Evolutionary conservation across 495 filamentous ascomycete genomes (phyloP).

Genomic region (Talaromyces proteolyticus): DNA sequence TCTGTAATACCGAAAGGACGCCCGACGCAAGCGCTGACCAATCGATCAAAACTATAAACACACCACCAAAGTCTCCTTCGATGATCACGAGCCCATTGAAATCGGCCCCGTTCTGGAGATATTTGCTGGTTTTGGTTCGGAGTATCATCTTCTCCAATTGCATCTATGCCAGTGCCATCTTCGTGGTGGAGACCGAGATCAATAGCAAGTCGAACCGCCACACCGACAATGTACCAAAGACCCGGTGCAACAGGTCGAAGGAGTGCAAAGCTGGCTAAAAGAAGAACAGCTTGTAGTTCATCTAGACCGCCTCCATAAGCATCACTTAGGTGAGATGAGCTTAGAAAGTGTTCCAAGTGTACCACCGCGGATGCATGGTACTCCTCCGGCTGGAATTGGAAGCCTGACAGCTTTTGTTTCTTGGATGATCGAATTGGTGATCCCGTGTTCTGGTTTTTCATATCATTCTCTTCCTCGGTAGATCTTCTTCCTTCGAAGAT

Average conservation of each 20-base stretch:
- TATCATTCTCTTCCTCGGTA: slow-evolving; percentile 30
- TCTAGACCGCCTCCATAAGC: slow-evolving; percentile 77
- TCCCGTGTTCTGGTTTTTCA: slow-evolving; percentile 21
- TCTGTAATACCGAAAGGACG: slow-evolving; percentile 91
- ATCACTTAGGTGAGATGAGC: slow-evolving; percentile 53
- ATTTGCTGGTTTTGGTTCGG: slow-evolving; percentile 19
- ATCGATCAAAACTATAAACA: slow-evolving; percentile 86
- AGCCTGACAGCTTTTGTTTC: slow-evolving; percentile 43
- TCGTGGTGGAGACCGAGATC: slow-evolving; percentile 93
- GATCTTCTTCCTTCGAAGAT: slow-evolving; percentile 64
- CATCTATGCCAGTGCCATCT: slow-evolving; percentile 69
- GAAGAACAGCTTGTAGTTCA: slow-evolving; percentile 84
- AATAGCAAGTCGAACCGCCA: slow-evolving; percentile 82
- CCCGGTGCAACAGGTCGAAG: slow-evolving; percentile 88
- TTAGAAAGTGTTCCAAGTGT: slow-evolving; percentile 82
- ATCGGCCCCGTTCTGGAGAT: slow-evolving; percentile 55
- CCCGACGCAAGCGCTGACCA: slow-evolving; percentile 88
- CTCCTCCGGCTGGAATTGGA: slow-evolving; percentile 85
- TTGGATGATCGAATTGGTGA: slow-evolving; percentile 38
- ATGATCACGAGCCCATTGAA: slow-evolving; percentile 83
- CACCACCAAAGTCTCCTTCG: slow-evolving; percentile 93
- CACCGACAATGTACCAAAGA: slow-evolving; percentile 94
- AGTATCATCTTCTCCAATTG: slow-evolving; percentile 25
- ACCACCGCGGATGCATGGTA: slow-evolving; percentile 93
- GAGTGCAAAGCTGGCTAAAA: slow-evolving; percentile 87